A percentile compares a stretch with the other conserved stretches of the same genome.
These are phyloP conservation scores for Cystobasidium pallidum DNA, from an alignment of 1,284 basidiomycete species.

Conservation along the genomic window DNA sequence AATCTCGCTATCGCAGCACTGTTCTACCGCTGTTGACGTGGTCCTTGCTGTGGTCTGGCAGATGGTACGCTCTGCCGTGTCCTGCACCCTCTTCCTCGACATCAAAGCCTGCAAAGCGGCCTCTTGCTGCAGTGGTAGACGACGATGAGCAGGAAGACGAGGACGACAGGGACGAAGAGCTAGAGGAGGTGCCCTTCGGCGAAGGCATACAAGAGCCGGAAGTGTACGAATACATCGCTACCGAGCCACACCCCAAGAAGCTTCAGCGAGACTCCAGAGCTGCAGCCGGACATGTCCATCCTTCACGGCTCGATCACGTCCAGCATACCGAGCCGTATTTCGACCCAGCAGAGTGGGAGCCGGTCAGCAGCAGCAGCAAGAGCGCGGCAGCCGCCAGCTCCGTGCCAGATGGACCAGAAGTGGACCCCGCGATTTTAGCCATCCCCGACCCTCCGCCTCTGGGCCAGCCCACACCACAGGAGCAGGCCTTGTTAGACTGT, in stretches of 20 bases:
- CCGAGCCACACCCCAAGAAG: background rate
- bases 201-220: background rate
- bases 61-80: constrained; percentile 35
- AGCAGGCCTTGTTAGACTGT: background rate
- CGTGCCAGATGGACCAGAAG: background rate
- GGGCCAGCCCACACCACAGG: constrained; percentile 9
- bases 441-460: constrained; percentile 21
- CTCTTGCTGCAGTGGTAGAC: constrained; percentile 5
- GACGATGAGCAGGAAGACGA: constrained; percentile 5
- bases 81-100: background rate
- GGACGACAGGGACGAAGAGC: background rate
- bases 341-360: constrained; percentile 22
- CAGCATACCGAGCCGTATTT: constrained; percentile 15
- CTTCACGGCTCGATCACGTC: constrained; percentile 17
- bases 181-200: background rate
- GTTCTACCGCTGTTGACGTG: too few relatives aligned
- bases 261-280: background rate
- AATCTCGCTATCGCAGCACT: background rate
- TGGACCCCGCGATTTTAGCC: background rate
- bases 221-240: background rate
- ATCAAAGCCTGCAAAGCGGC: constrained; percentile 8
- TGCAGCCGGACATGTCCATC: background rate
- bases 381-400: background rate
- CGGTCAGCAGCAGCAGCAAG: background rate
- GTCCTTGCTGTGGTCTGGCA: background rate